These are phyloP conservation scores for Nothomitra cinnamomea DNA, from an alignment of 2,329 filamentous ascomycete species.

Conservation along the genomic window DNA sequence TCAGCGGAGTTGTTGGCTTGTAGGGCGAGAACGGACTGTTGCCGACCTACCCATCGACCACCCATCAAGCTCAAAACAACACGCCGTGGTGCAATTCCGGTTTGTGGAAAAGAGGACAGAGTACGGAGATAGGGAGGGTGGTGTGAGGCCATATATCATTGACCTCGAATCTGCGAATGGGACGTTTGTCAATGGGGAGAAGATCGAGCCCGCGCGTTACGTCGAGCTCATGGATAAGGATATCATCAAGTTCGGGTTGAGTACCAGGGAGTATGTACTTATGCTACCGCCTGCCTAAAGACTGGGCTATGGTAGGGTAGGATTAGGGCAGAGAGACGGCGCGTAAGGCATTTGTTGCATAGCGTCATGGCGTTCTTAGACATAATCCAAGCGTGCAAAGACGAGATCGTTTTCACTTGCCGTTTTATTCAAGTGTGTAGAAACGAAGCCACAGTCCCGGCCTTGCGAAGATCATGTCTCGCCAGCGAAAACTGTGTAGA, in stretches of 20 bases:
- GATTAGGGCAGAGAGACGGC: too few relatives aligned
- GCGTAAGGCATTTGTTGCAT: too few relatives aligned
- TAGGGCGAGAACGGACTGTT: constrained; percentile 65
- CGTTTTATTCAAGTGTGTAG: too few relatives aligned
- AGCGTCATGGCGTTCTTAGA: too few relatives aligned
- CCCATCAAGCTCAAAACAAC: constrained; percentile 86
- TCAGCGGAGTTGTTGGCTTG: constrained; percentile 71
- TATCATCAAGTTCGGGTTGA: constrained; percentile 73
- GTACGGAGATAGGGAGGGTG: constrained; percentile 66
- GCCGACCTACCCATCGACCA: constrained; percentile 77
- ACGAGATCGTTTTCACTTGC: too few relatives aligned
- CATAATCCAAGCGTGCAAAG: too few relatives aligned
- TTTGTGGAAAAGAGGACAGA: constrained; percentile 71
- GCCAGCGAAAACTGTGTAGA: too few relatives aligned
- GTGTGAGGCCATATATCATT: constrained; percentile 72
- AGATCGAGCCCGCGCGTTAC: constrained; percentile 59
- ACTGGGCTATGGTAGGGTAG: too few relatives aligned
- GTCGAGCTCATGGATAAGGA: constrained; percentile 80
- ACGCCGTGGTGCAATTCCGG: constrained; percentile 87
- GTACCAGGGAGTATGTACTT: constrained; percentile 85
- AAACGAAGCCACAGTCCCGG: too few relatives aligned
- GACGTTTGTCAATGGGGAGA: constrained; percentile 62
- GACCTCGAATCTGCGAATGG: constrained; percentile 91
- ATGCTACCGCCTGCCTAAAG: constrained; percentile 60
- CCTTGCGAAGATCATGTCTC: too few relatives aligned